Evolutionary conservation across 2,329 filamentous ascomycete genomes (phyloP).

Genomic region (Botryotinia narcissicola): DNA sequence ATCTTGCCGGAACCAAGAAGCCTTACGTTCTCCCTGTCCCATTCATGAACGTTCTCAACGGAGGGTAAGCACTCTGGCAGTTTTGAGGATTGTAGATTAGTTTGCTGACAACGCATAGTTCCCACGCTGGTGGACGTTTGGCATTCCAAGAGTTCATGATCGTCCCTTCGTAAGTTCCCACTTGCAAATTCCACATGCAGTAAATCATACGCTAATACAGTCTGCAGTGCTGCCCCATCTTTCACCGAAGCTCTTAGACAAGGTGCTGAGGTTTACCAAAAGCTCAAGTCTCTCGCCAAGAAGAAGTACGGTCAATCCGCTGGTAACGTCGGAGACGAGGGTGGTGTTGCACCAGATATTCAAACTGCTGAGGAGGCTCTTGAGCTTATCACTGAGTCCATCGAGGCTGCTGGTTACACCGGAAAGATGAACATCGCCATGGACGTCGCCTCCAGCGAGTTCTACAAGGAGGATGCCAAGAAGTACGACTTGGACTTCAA

Average conservation of each 20-base stretch:
- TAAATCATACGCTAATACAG: slow-evolving; percentile 19
- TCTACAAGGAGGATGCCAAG: slow-evolving; percentile 97
- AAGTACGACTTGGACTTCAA: slow-evolving; percentile 99
- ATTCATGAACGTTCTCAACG: slow-evolving; percentile 93
- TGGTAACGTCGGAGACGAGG: slow-evolving; percentile 98
- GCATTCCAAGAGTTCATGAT: slow-evolving; percentile 98
- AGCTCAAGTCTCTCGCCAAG: slow-evolving; percentile 94
- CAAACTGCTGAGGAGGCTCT: slow-evolving; percentile 96
- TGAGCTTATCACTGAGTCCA: slow-evolving; percentile 90
- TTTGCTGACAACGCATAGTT: slow-evolving; percentile 50
- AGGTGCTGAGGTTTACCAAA: slow-evolving; percentile 97
- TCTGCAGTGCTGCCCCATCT: slow-evolving; percentile 68
- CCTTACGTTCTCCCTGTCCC: slow-evolving; percentile 86
- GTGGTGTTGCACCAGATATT: slow-evolving; percentile 98
- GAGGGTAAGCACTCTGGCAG: slow-evolving; percentile 43
- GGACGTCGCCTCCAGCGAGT: slow-evolving; percentile 98
- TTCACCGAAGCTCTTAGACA: slow-evolving; percentile 97
- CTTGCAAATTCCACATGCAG: background rate
- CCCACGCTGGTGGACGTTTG: slow-evolving; percentile 93
- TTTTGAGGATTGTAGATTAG: background rate
- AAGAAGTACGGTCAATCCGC: slow-evolving; percentile 99
- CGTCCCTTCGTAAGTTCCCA: slow-evolving; percentile 66
- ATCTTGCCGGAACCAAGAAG: slow-evolving; percentile 87
- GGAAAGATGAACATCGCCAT: slow-evolving; percentile 97
- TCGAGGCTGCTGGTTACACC: slow-evolving; percentile 92